phyloP scores from a whole-genome alignment of 768 basidiomycete species.

The Symmetrospora coprosmae region DNA sequence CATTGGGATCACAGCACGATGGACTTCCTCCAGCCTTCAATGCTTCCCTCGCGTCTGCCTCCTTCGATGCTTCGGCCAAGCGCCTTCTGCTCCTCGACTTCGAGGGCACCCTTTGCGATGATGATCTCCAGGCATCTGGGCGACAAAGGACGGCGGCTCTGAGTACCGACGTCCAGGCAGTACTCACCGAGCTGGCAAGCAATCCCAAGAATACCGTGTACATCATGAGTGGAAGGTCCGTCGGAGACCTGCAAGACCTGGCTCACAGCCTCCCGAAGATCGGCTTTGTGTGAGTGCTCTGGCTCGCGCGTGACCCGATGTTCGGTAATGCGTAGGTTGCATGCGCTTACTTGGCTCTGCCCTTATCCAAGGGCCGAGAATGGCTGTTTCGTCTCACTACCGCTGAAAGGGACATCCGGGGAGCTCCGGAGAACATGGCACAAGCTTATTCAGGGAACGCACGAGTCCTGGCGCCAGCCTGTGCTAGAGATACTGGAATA shows the following conservation, averaged over 20 bases:
- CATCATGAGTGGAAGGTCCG: conserved; percentile 49
- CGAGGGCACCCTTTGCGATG: conserved; percentile 1
- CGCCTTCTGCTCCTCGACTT: conserved; percentile 88
- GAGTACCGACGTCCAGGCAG: conserved; percentile 54
- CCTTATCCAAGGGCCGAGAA: conserved; percentile 54
- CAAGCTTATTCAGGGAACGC: conserved; percentile 63
- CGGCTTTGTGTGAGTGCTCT: conserved; percentile 54
- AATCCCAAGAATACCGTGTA: conserved; percentile 86
- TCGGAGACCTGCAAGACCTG: conserved; percentile 51
- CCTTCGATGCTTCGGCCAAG: conserved; percentile 62
- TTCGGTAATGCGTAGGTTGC: too few species aligned
- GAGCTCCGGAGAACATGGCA: conserved; percentile 48
- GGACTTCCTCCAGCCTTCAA: too few species aligned
- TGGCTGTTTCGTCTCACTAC: conserved; percentile 65
- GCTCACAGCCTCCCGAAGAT: conserved; percentile 50
- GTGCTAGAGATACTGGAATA: conserved; percentile 74
- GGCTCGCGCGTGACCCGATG: neutral
- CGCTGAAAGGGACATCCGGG: conserved; percentile 32
- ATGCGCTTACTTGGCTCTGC: neutral
- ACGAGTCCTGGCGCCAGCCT: conserved; percentile 63
- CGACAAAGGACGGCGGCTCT: conserved; percentile 68
- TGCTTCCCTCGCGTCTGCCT: too few species aligned
- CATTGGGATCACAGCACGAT: too few species aligned
- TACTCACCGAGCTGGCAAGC: conserved; percentile 53
- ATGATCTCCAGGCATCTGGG: neutral